Base-by-base conservation (phyloP, 108 stramenopile species). In the Fragilariopsis cylindrus region DNA sequence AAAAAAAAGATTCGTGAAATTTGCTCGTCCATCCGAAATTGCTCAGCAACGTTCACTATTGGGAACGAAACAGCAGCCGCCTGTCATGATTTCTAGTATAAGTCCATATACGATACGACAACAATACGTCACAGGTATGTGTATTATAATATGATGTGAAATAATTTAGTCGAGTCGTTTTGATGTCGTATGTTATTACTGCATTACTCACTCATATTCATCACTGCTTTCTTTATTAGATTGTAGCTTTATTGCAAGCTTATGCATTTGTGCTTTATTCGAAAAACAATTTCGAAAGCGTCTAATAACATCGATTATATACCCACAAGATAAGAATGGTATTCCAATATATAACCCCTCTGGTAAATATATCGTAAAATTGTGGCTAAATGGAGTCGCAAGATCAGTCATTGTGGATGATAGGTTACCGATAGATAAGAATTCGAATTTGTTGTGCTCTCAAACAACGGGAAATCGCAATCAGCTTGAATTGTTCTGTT, bases 281-380 rank as follows among this genome's bases (percentile, higher is more conserved):
- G 95, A 98, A 72, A 85, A 84, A 45, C 76, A 93, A 1, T 92
- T 88, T 48, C 75, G 82, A 11, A 79, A 79, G 49, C 80, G 83
- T 8, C 72, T 96, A 21, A 77, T 96, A 40, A 84, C 92, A 43
- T 79, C 84, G 45, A 83, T 92, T 56, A 85, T 96, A 7, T 92
- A 91, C 58, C 93, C 93, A 4, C 96, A 98, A 78, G 83, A 90
- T 64, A 42, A 69, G 11, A 68, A 72, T 41, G 74, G 78, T 4
- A 63, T 70, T 44, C 96, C 96, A 2, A 65, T 92, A 7, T 93
- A 91, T 81, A 98, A 94, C 83, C 92, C 93, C 15, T 48, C 66
- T 15, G 97, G 97, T 0, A 92, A 96, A 55, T 98, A 98, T 67
- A 85, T 97, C 71, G 96, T 97, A 44, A 96, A 97, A 77, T 84